Base-by-base conservation (phyloP, 495 filamentous ascomycete species). In the Xylaria nigripes region DNA sequence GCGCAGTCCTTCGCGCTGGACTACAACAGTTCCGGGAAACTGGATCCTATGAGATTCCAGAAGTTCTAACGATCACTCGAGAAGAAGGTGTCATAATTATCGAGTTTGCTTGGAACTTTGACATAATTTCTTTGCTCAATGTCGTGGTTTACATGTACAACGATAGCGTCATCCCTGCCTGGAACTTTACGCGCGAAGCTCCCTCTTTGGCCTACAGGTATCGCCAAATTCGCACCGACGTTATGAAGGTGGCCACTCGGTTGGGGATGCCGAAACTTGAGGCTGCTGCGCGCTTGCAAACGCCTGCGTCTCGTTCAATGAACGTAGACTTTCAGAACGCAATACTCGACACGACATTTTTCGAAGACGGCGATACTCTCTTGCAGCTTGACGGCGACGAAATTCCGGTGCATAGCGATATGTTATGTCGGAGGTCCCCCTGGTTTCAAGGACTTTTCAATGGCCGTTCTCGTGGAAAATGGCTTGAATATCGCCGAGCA, bases 401-500 rank as follows among this genome's bases (percentile, higher is more conserved):
- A 40, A 70, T 90, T 6, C 70, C 69, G 24, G 84, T 86, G 6
- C 91, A 97, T 63, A 91, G 86, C 58, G 70, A 79, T 16, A 68
- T 97, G 18, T 65, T 97, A 44, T 87, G 89, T 53, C 84, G 85
- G 62, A 76, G 94, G 62, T 96, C 90, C 56, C 91, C 90, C 0
- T 98, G 96, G 74, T 98, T 98, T 60, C 75, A 89, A 57, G 86
- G 87, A 3, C 74, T 98, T 19, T 96, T 96, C 71, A 72, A 86
- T 53, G 93, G 94, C 18, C 84, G 88, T 42, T 86, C 93, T 15
- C 78, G 78, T 32, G 93, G 93, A 2, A 76, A 76, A 50, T 98
- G 93, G 93, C 71, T 98, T 6, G 77, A 81, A 34, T 76, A 76
- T 18, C 81, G 92, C 40, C 81, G 83, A n/a, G 62, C 70, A 18